Evolutionary conservation across 805 yeast genomes (phyloP).

Genomic region (Monosporozyma aquatica): DNA sequence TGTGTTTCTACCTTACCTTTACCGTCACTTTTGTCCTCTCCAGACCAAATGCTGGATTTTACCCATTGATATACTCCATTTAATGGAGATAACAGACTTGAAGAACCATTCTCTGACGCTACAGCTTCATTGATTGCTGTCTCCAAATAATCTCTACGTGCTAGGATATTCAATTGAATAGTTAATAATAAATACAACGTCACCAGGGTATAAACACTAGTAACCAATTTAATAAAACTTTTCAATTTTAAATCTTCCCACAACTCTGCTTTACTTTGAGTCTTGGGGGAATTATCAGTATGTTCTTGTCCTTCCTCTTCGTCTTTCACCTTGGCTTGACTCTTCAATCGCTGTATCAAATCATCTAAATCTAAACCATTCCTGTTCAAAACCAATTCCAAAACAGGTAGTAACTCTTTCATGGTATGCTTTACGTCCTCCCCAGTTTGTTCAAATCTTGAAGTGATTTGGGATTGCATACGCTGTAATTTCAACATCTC

Average conservation of each 20-base stretch:
- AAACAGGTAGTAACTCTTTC: conserved; percentile 70
- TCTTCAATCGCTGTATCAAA: conserved; percentile 20
- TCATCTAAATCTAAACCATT: conserved; percentile 23
- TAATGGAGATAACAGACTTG: too few relatives aligned
- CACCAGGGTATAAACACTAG: conserved; percentile 59
- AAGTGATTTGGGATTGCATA: conserved; percentile 59
- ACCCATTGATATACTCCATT: background rate
- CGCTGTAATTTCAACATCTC: conserved; percentile 47
- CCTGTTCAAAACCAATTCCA: conserved; percentile 35
- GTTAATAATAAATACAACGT: conserved; percentile 70
- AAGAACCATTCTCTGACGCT: conserved; percentile 27
- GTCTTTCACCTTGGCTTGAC: conserved; percentile 8
- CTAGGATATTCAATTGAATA: conserved; percentile 78
- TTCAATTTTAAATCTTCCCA: conserved; percentile 78
- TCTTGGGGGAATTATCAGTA: too few relatives aligned
- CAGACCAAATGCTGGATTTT: background rate
- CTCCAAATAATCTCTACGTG: conserved; percentile 76
- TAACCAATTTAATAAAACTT: conserved; percentile 63
- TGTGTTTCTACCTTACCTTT: too few relatives aligned
- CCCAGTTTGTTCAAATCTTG: conserved; percentile 86
- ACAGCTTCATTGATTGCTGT: conserved; percentile 62
- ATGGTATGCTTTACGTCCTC: conserved; percentile 81
- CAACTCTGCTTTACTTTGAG: conserved; percentile 50
- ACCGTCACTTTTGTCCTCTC: background rate
- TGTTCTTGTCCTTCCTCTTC: background rate